These are phyloP conservation scores for Cruciata laevipes DNA, from an alignment of 257 asterid species.

Conservation along the genomic window DNA sequence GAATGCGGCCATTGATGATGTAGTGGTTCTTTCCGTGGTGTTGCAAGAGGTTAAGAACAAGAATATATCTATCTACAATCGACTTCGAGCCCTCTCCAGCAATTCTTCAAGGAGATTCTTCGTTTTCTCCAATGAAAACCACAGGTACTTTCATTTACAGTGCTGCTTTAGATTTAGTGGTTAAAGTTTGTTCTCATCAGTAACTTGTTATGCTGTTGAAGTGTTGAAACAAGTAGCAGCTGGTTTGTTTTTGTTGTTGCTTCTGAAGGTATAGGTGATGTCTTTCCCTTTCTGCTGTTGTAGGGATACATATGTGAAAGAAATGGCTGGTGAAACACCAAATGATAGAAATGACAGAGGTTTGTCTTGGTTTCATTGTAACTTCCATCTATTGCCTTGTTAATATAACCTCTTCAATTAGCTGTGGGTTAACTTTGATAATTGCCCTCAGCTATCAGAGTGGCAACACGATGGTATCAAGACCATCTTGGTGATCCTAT, in stretches of 20 bases:
- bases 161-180: no score
- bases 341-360: slow-evolving; percentile 98
- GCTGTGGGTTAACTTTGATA: neutral
- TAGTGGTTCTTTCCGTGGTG: slow-evolving; percentile 82
- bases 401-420: neutral
- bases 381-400: neutral
- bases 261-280: neutral
- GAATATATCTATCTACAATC: slow-evolving; percentile 58
- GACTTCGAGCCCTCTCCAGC: slow-evolving; percentile 84
- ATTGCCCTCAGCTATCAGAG: slow-evolving; percentile 69
- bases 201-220: neutral
- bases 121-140: slow-evolving; percentile 86
- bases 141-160: slow-evolving; percentile 41
- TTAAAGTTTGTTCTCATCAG: neutral
- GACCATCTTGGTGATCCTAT: slow-evolving; percentile 63
- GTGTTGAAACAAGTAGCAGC: neutral
- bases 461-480: slow-evolving; percentile 91
- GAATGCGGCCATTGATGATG: slow-evolving; percentile 80
- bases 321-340: slow-evolving; percentile 74
- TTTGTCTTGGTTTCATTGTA: slow-evolving; percentile 25
- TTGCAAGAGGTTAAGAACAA: slow-evolving; percentile 91
- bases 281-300: slow-evolving; percentile 12
- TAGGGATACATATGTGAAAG: slow-evolving; percentile 89
- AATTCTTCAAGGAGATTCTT: slow-evolving; percentile 61
- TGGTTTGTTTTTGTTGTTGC: neutral